A percentile compares a stretch with the other conserved stretches of the same genome.
Evolutionary conservation across 805 yeast genomes (phyloP).

Genomic region (Candida succiphila): DNA sequence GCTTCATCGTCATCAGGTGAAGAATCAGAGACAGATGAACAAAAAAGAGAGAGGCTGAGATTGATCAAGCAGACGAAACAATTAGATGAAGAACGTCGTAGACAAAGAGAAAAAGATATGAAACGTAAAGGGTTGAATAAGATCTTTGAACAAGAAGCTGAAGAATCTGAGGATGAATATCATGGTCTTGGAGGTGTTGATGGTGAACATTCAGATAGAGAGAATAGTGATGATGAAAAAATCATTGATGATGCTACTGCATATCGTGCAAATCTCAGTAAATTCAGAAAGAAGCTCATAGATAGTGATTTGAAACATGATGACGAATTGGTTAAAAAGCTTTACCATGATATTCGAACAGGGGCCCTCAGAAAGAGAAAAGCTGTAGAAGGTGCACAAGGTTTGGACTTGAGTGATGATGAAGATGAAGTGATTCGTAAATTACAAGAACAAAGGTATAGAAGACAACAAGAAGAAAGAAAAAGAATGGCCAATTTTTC

Average conservation of each 20-base stretch:
- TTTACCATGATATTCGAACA: conserved; percentile 61
- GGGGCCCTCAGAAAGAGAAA: conserved; percentile 57
- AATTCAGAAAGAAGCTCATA: conserved; percentile 45
- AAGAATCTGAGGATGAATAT: conserved; percentile 87
- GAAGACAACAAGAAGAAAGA: background rate
- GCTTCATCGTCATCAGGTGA: conserved; percentile 3
- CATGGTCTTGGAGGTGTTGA: conserved; percentile 70
- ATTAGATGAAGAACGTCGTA: conserved; percentile 12
- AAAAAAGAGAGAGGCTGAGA: conserved; percentile 23
- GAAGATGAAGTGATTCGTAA: conserved; percentile 51
- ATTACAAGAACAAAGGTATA: conserved; percentile 17
- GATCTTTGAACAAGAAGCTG: conserved; percentile 75
- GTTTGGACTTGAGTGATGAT: conserved; percentile 63
- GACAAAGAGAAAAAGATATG: conserved; percentile 36
- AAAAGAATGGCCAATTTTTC: background rate
- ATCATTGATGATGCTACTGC: conserved; percentile 67
- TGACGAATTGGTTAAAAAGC: conserved; percentile 51
- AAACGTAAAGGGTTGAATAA: conserved; percentile 47
- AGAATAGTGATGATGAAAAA: conserved; percentile 66
- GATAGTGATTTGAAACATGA: conserved; percentile 56
- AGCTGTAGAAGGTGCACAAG: conserved; percentile 41
- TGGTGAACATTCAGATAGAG: conserved; percentile 46
- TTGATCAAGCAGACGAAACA: conserved; percentile 13
- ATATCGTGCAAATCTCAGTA: conserved; percentile 45
- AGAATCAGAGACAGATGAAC: conserved; percentile 24